Base-by-base conservation (phyloP, 75 land plant genomes). In the Cupressus sempervirens region DNA sequence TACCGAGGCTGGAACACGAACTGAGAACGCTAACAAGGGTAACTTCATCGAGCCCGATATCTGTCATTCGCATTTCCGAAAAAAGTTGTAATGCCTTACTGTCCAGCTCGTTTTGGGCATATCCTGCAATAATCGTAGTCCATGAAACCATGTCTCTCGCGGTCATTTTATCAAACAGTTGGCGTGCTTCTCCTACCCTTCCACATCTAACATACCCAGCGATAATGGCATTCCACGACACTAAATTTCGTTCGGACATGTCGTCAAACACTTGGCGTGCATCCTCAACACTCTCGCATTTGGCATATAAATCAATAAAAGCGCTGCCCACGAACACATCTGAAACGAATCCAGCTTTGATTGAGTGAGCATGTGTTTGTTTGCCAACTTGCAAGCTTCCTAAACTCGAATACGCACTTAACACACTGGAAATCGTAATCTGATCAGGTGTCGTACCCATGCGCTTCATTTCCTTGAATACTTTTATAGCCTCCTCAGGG, bases 101-200 rank as follows among this genome's bases (percentile, higher is more conserved):
- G 23, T 81, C 86, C 86, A 54, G 87, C 45, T 75, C 90, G 77
- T 92, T 89, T 70, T 92, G 89, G 20, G 93, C 89, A 92, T 85
- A 94, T 81, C 91, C 93, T 83, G 88, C 76, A 23, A 94, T 86
- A 85, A 94, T 88, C 32, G 94, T 92, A 35, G 92, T 92, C 93
- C 93, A 94, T 23, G 89, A 84, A 83, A 94, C 92, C 89, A 91
- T 83, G 52, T 94, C 93, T 76, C 87, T 88, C 13, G 14, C 50
- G 8, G 82, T 1, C 84, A 94, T 85, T 81, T 81, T 89, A 84
- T 92, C 88, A 85, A 94, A 94, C 46, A 94, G 86, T 58, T 80
- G 34, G 40, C 89, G 84, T 12, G 95, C 94, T 65, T 67, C 52
- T 58, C 18, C 73, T 56, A 89, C 86, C 73, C 46, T 26, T 4